Percentiles rank a stretch among this genome's conserved stretches.
These are phyloP conservation scores for Zalaria sp. DNA, from an alignment of 2,329 filamentous ascomycete species.

Conservation along the genomic window DNA sequence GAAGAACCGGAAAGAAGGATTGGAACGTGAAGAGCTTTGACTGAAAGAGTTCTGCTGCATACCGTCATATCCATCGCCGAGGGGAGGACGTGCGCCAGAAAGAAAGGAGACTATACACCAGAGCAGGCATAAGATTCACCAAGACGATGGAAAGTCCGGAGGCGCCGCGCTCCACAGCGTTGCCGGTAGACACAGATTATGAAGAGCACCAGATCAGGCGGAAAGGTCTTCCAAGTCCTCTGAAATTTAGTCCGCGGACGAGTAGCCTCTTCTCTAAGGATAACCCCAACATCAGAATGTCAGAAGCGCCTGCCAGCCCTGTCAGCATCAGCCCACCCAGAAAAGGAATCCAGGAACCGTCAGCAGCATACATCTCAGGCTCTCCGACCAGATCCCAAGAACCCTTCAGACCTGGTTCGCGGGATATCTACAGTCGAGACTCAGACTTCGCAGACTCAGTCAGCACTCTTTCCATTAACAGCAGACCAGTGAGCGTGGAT, in stretches of 20 bases:
- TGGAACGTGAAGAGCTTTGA: no score
- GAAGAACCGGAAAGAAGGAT: no score
- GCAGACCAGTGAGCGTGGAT: conserved; percentile 2
- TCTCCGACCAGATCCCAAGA: conserved; percentile 4
- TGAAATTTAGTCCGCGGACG: not conserved
- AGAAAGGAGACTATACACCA: no score
- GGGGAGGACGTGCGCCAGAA: no score
- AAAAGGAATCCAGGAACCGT: conserved; percentile 13
- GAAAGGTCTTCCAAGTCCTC: not conserved
- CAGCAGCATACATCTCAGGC: conserved; percentile 10
- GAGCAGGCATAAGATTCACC: no score
- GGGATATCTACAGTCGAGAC: conserved; percentile 3
- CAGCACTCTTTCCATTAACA: conserved; percentile 4
- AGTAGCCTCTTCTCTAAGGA: not conserved
- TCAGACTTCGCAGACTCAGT: conserved; percentile 4
- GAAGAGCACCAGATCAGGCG: not conserved
- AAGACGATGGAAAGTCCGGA: not conserved
- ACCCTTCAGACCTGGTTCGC: conserved; percentile 1
- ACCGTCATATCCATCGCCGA: no score
- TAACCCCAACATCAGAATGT: conserved; percentile 13
- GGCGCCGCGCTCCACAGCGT: not conserved
- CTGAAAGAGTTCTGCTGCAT: no score
- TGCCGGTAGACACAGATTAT: not conserved
- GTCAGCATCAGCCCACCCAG: conserved; percentile 18
- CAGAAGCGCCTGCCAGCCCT: conserved; percentile 17